phyloP scores from a whole-genome alignment of 2,329 filamentous ascomycete species.

The Sporothrix globosa region DNA sequence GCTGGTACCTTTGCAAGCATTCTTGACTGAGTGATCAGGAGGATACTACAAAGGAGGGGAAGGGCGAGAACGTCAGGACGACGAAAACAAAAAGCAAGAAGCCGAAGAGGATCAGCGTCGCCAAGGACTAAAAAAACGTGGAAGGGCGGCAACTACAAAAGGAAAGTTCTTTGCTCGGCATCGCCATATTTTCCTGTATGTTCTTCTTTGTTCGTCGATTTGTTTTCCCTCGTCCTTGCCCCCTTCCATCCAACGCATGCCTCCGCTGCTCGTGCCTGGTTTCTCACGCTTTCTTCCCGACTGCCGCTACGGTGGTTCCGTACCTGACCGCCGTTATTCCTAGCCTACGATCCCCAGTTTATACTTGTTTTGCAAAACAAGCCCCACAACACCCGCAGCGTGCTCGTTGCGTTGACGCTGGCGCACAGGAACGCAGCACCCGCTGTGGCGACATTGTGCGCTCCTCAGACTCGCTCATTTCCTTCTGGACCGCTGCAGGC shows the following conservation, averaged over 20 bases:
- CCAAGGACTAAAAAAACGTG: neutral
- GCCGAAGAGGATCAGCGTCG: neutral
- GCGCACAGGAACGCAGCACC: conserved; percentile 24
- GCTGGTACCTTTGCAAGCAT: neutral
- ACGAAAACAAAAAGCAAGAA: conserved; percentile 1
- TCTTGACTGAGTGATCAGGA: conserved; percentile 20
- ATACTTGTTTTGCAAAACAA: neutral
- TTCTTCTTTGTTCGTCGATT: neutral
- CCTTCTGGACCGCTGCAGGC: conserved; percentile 25
- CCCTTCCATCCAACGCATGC: neutral
- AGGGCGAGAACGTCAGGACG: neutral
- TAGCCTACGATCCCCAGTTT: neutral
- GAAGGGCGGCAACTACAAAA: neutral
- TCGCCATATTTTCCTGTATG: neutral
- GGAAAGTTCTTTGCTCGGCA: neutral
- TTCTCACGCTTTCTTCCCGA: conserved; percentile 24
- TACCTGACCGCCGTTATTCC: conserved; percentile 16
- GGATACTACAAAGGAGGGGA: conserved; percentile 18
- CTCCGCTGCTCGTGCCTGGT: conserved; percentile 7
- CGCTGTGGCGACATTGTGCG: conserved; percentile 13
- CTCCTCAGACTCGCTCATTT: conserved; percentile 10
- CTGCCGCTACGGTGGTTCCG: conserved; percentile 21
- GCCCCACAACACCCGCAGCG: neutral
- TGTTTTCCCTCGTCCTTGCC: neutral
- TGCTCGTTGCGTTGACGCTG: neutral